Evolutionary conservation across 805 yeast species (phyloP).

Genomic region (Starmera quercuum): DNA sequence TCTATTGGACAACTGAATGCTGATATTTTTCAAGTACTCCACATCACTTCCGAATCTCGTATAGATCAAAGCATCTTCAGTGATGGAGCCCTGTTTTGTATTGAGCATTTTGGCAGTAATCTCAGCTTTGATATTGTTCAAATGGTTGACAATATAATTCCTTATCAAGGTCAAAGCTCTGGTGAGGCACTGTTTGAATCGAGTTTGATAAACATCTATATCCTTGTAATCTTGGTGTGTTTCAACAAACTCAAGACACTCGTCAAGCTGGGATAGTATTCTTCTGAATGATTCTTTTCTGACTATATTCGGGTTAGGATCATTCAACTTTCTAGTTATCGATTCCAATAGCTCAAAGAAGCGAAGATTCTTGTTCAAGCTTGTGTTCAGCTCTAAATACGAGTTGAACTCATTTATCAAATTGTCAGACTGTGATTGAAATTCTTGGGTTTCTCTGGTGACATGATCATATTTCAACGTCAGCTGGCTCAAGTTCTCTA

Average conservation of each 20-base stretch:
- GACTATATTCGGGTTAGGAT: slow-evolving; percentile 64
- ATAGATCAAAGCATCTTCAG: slow-evolving; percentile 58
- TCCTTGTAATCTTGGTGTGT: slow-evolving; percentile 59
- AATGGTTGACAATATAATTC: slow-evolving; percentile 45
- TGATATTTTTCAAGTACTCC: slow-evolving; percentile 27
- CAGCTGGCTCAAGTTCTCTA: slow-evolving; percentile 38
- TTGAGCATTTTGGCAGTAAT: slow-evolving; percentile 18
- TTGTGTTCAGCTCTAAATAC: slow-evolving; percentile 32
- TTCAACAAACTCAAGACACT: slow-evolving; percentile 54
- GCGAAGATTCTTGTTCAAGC: slow-evolving; percentile 40
- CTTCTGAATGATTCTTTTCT: slow-evolving; percentile 46
- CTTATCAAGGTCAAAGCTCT: slow-evolving; percentile 70
- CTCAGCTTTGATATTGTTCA: slow-evolving; percentile 27
- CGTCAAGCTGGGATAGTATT: slow-evolving; percentile 53
- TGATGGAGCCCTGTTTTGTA: slow-evolving; percentile 26
- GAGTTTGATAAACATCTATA: slow-evolving; percentile 54
- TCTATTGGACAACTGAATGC: slow-evolving; percentile 30
- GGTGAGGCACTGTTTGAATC: slow-evolving; percentile 79
- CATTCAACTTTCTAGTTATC: slow-evolving; percentile 60
- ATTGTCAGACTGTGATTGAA: slow-evolving; percentile 48
- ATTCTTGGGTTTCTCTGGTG: slow-evolving; percentile 51
- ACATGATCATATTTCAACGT: slow-evolving; percentile 49
- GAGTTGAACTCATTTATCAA: slow-evolving; percentile 39
- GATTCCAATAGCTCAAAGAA: slow-evolving; percentile 67
- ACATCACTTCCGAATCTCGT: slow-evolving; percentile 49